phyloP scores from a whole-genome alignment of 1,284 basidiomycete species.

The Apiotrichum veenhuisii region DNA sequence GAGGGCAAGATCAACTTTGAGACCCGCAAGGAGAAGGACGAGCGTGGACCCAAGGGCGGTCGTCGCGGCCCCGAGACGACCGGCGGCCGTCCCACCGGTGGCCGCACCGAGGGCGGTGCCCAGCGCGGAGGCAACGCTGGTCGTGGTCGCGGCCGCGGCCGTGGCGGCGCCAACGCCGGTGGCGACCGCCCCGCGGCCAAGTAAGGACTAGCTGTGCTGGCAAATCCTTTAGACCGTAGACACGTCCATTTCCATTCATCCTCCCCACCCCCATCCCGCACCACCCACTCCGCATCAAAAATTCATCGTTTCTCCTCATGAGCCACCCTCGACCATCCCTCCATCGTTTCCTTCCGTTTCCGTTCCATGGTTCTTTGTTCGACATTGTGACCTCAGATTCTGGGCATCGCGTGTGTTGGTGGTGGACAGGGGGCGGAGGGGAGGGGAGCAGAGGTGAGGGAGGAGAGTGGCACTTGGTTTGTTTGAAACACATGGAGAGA shows the following conservation, averaged over 20 bases:
- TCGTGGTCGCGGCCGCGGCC: constrained; percentile 18
- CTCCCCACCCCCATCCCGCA: not conserved
- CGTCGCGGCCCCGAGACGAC: constrained; percentile 13
- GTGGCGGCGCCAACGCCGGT: constrained; percentile 13
- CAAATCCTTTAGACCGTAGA: not conserved
- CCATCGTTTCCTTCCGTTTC: not conserved
- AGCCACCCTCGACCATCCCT: not conserved
- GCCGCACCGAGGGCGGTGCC: constrained; percentile 8
- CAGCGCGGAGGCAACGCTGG: constrained; percentile 8
- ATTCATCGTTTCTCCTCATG: not conserved
- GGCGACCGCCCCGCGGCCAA: constrained; percentile 13
- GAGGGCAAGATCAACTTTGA: constrained; percentile 70
- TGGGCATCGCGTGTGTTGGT: not conserved
- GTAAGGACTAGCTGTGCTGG: constrained; percentile 2
- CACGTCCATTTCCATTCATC: not conserved
- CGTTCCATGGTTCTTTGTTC: not conserved
- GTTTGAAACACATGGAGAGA: not conserved
- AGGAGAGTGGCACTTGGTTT: not conserved
- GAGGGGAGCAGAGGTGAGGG: not conserved
- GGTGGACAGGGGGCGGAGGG: not conserved
- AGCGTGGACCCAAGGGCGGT: constrained; percentile 52
- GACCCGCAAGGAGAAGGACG: constrained; percentile 81
- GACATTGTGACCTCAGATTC: not conserved
- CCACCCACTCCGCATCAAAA: not conserved
- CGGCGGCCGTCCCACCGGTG: constrained; percentile 7